Evolutionary conservation across 1,284 basidiomycete genomes (phyloP), one percentile per base, ranked within the genome.

Genomic region (Cryptococcus sp.): DNA sequence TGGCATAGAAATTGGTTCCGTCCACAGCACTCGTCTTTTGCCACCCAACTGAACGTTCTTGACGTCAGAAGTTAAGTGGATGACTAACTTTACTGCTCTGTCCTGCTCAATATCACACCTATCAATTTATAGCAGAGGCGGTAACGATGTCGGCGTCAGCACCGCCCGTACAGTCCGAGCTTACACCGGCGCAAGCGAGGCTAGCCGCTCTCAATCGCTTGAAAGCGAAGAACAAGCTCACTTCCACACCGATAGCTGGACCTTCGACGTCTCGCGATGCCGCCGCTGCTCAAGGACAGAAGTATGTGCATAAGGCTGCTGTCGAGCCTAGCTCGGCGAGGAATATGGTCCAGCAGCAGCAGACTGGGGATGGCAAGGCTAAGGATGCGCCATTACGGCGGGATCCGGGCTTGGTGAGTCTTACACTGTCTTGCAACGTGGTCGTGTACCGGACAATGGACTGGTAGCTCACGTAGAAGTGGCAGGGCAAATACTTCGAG

Each of bases 401-500:
- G 8, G 74, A 79, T 67, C 68, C 75, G 13, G 62, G 70, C 11
- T 58, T 80, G 55, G 73, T 75, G 51, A 68, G 73, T 63, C 8
- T 3, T 6, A 6, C 48, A 27, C 38, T 38, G 2, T 40, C 22
- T 38, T 25, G 3, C 6, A 25, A 3, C 25, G 25, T 25, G 25
- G 3, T 25, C 6, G 25, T 25, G 25, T 25, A 25, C 3, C 7
- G 41, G 41, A 42, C 16, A 16, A 42, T 6, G 2, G 22, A 8
- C 5, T 45, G 42, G 42, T 15, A 25, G n/a, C n/a, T 45, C 16
- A n/a, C 16, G 42, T 16, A 25, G 39, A 44, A 51, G 38, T 39
- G 2, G 42, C n/a, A 76, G 73, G 80, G 80, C 27, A 91, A 87
- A 54, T 95, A 95, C 78, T 92, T 93, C 66, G 93, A 96, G 65